Evolutionary conservation across 129 eudicot species (phyloP).

Genomic region (Centella asiatica): DNA sequence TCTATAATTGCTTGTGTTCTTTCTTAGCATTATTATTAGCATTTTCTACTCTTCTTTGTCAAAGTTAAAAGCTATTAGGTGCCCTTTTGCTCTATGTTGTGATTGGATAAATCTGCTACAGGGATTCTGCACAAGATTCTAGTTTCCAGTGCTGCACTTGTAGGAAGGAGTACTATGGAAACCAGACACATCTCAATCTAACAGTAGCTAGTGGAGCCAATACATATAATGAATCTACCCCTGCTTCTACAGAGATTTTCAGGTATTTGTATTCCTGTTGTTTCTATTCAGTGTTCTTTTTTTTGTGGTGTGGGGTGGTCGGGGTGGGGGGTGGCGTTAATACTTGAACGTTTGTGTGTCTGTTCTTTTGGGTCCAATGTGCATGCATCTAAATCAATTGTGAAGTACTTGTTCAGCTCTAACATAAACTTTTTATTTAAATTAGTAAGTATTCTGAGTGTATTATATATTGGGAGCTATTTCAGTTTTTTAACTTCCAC

Average conservation of each 20-base stretch:
- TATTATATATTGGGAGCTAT: too few relatives aligned
- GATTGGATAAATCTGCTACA: slow-evolving; percentile 20
- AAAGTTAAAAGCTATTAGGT: slow-evolving; percentile 5
- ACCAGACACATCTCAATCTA: slow-evolving; percentile 59
- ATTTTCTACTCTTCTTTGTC: background rate
- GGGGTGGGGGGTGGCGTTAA: too few relatives aligned
- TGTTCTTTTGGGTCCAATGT: too few relatives aligned
- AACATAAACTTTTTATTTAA: too few relatives aligned
- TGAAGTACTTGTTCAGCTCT: too few relatives aligned
- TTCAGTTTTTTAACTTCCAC: too few relatives aligned
- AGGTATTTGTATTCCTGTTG: slow-evolving; percentile 32
- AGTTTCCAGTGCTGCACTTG: slow-evolving; percentile 53
- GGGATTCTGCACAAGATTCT: slow-evolving; percentile 43
- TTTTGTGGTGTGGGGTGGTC: too few relatives aligned
- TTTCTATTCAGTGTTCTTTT: background rate
- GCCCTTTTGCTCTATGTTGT: background rate
- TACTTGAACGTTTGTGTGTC: too few relatives aligned
- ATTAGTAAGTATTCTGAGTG: too few relatives aligned
- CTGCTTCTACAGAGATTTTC: slow-evolving; percentile 80
- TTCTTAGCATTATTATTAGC: background rate
- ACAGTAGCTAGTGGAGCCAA: slow-evolving; percentile 66
- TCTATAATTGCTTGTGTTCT: background rate
- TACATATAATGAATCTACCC: slow-evolving; percentile 51
- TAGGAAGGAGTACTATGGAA: slow-evolving; percentile 56
- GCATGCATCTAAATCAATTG: too few relatives aligned